Percentiles rank a stretch among this genome's conserved stretches.
These are phyloP conservation scores for Chlorencoelia australis DNA, from an alignment of 2,329 filamentous ascomycete species.

Conservation along the genomic window DNA sequence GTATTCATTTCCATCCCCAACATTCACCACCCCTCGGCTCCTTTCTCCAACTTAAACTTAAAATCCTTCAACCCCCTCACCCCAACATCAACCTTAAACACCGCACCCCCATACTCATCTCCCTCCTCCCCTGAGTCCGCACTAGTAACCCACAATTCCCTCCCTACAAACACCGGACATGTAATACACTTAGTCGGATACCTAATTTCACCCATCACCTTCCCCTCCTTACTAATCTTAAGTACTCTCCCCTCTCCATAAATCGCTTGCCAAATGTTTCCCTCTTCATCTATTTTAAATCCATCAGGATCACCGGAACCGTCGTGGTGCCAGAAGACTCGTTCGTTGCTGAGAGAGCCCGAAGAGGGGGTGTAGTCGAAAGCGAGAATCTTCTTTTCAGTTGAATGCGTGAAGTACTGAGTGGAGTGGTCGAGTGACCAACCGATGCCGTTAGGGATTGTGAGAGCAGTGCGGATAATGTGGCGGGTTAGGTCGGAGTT, in stretches of 20 bases:
- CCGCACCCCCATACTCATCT: constrained; percentile 54
- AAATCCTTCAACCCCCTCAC: constrained; percentile 53
- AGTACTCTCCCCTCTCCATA: constrained; percentile 70
- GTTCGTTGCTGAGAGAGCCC: constrained; percentile 56
- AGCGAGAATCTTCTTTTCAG: constrained; percentile 57
- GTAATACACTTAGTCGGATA: constrained; percentile 73
- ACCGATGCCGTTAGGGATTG: constrained; percentile 75
- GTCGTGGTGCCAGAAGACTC: constrained; percentile 59
- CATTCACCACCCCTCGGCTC: constrained; percentile 2
- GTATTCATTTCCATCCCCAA: background rate
- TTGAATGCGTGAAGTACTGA: constrained; percentile 69
- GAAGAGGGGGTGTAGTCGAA: constrained; percentile 62
- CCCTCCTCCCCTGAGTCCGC: constrained; percentile 57
- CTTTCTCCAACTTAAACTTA: constrained; percentile 43
- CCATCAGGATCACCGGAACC: constrained; percentile 67
- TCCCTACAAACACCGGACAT: constrained; percentile 71
- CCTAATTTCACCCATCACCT: constrained; percentile 62
- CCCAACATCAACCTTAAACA: constrained; percentile 72
- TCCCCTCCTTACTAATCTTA: constrained; percentile 55
- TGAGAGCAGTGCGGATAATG: constrained; percentile 52
- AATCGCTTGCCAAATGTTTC: constrained; percentile 83
- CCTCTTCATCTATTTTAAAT: constrained; percentile 72
- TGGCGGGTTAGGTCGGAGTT: constrained; percentile 49
- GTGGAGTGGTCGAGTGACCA: constrained; percentile 66
- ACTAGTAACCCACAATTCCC: constrained; percentile 67